Percentiles rank a stretch among this genome's conserved stretches.
Evolutionary conservation across 2,329 filamentous ascomycete genomes (phyloP).

Genomic region (Aspergillus fumigatiaffinis): DNA sequence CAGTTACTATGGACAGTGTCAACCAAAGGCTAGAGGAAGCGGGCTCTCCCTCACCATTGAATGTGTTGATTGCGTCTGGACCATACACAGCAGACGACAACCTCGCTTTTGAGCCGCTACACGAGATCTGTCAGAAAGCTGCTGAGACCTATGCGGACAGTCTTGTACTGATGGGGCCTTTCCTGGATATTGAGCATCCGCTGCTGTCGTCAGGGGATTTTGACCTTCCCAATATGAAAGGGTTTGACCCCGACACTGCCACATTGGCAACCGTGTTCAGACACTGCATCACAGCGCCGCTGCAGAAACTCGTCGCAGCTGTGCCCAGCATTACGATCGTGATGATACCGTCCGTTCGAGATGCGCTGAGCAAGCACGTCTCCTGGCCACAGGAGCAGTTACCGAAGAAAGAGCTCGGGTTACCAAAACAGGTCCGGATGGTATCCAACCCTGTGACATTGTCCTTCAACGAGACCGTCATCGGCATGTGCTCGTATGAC

Average conservation of each 20-base stretch:
- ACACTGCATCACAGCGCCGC: conserved; percentile 67
- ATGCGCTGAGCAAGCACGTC: conserved; percentile 76
- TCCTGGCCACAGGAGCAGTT: conserved; percentile 80
- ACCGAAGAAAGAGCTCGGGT: conserved; percentile 65
- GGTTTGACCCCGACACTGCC: conserved; percentile 69
- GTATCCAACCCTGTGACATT: conserved; percentile 90
- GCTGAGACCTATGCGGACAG: conserved; percentile 71
- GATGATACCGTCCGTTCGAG: conserved; percentile 76
- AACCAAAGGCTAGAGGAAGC: conserved; percentile 65
- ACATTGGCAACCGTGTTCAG: conserved; percentile 82
- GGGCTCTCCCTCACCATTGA: conserved; percentile 65
- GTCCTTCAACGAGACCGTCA: conserved; percentile 77
- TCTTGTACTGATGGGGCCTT: conserved; percentile 78
- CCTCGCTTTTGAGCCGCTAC: conserved; percentile 81
- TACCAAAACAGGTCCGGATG: conserved; percentile 71
- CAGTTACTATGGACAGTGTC: conserved; percentile 62
- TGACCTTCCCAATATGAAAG: conserved; percentile 65
- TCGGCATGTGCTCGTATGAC: conserved; percentile 82
- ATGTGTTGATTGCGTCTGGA: conserved; percentile 72
- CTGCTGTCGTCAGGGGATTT: conserved; percentile 77
- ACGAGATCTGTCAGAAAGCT: conserved; percentile 74
- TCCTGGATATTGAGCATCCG: conserved; percentile 88
- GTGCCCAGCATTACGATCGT: conserved; percentile 79
- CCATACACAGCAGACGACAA: conserved; percentile 93
- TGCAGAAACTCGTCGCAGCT: conserved; percentile 65